Evolutionary conservation across 441 rosid species (phyloP).

Genomic region (Euphorbia neoarborescens): DNA sequence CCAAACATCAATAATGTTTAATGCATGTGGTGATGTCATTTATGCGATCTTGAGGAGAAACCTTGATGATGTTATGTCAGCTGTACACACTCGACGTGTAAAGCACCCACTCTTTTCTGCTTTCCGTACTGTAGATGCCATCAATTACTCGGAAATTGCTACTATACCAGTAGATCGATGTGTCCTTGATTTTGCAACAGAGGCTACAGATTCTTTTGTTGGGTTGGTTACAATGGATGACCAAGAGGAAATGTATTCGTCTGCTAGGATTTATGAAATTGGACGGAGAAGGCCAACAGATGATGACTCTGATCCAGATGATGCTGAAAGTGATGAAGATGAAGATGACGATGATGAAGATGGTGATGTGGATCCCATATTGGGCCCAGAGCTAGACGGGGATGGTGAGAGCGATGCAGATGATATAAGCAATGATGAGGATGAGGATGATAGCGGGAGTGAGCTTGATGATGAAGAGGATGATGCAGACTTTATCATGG

Average conservation of each 20-base stretch:
- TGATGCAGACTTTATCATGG: conserved; percentile 52
- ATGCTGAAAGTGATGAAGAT: conserved; percentile 86
- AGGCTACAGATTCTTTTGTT: conserved; percentile 82
- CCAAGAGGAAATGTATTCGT: conserved; percentile 84
- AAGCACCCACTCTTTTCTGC: conserved; percentile 82
- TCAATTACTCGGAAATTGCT: conserved; percentile 90
- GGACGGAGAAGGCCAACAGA: conserved; percentile 92
- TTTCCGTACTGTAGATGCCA: conserved; percentile 86
- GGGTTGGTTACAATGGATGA: conserved; percentile 94
- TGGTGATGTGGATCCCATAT: conserved; percentile 58
- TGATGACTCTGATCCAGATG: conserved; percentile 97
- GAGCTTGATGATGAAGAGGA: conserved; percentile 66
- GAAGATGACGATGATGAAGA: conserved; percentile 89
- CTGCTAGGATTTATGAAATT: conserved; percentile 92
- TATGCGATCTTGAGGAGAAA: conserved; percentile 95
- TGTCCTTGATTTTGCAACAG: conserved; percentile 91
- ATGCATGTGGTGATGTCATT: conserved; percentile 81
- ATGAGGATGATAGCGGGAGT: conserved; percentile 42
- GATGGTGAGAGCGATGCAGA: conserved; percentile 76
- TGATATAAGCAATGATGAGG: conserved; percentile 53
- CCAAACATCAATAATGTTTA: conserved; percentile 83
- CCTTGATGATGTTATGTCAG: conserved; percentile 86
- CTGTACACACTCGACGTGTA: conserved; percentile 76
- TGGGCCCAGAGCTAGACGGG: conserved; percentile 56
- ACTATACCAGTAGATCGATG: conserved; percentile 88